Percentiles rank a stretch among this genome's conserved stretches.
Conservation (phyloP, 2,329 filamentous ascomycete genomes). For the Xylaria sp. region DNA sequence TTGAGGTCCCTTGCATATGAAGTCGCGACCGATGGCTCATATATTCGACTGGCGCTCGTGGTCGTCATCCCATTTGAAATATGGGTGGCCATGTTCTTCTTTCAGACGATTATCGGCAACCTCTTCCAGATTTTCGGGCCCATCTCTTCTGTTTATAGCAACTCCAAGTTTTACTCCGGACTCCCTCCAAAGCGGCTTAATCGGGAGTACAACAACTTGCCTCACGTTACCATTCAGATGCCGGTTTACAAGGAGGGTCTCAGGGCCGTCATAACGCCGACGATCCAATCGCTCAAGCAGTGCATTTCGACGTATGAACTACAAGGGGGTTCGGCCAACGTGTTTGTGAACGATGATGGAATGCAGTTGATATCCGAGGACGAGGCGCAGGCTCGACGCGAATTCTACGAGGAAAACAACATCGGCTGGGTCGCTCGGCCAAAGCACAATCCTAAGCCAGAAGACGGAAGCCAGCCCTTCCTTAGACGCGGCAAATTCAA, state of each 20-base stretch:
- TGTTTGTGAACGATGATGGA: constrained; percentile 71
- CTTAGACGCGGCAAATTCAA: constrained; percentile 67
- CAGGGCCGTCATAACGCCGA: constrained; percentile 55
- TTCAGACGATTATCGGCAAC: constrained; percentile 53
- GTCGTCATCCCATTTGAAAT: constrained; percentile 55
- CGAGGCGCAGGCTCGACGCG: constrained; percentile 50
- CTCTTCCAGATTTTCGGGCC: constrained; percentile 56
- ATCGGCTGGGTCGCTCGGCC: constrained; percentile 61
- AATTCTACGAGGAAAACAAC: constrained; percentile 60
- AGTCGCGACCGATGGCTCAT: constrained; percentile 55
- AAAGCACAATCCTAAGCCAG: constrained; percentile 53
- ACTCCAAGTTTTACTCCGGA: constrained; percentile 51
- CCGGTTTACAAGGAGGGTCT: constrained; percentile 55
- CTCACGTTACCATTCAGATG: constrained; percentile 53
- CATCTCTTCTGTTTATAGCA: constrained; percentile 47
- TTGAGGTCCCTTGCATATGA: constrained; percentile 59
- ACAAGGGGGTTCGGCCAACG: constrained; percentile 67
- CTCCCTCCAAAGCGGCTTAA: constrained; percentile 41
- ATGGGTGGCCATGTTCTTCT: constrained; percentile 58
- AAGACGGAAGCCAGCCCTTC: constrained; percentile 54
- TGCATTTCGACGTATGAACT: constrained; percentile 63
- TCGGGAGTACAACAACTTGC: constrained; percentile 45
- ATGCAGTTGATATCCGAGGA: constrained; percentile 62
- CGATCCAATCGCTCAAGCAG: constrained; percentile 57
- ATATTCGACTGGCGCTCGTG: constrained; percentile 56